phyloP scores from a whole-genome alignment of 495 filamentous ascomycete genomes.

The Neohortaea acidophila region DNA sequence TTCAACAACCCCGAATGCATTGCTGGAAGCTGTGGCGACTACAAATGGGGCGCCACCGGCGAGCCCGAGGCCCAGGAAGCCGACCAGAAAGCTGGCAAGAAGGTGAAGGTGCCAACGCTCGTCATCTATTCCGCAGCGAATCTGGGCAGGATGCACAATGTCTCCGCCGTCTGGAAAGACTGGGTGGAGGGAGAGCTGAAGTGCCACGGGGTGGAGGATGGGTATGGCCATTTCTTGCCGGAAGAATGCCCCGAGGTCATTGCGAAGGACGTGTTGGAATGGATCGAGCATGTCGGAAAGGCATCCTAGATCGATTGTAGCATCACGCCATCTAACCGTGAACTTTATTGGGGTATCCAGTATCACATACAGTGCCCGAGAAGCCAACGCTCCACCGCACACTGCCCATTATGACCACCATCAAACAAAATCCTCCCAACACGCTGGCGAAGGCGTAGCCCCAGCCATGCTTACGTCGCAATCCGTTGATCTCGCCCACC shows the following conservation, averaged over 20 bases:
- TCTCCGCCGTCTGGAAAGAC: constrained; percentile 32
- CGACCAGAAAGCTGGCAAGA: constrained; percentile 32
- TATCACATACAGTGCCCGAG: constrained; percentile 33
- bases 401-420: constrained; percentile 68
- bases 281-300: constrained; percentile 2
- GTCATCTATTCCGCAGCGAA: constrained; percentile 32
- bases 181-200: constrained; percentile 28
- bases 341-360: constrained; percentile 12
- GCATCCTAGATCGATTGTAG: constrained; percentile 4
- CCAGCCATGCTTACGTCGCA: constrained; percentile 55
- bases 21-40: constrained; percentile 31
- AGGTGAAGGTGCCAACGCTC: constrained; percentile 27
- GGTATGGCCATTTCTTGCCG: constrained; percentile 36
- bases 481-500: constrained; percentile 60
- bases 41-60: constrained; percentile 28
- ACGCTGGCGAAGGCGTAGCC: constrained; percentile 59
- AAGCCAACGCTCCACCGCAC: constrained; percentile 62
- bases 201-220: constrained; percentile 26
- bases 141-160: constrained; percentile 32
- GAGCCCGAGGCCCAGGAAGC: constrained; percentile 31
- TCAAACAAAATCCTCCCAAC: constrained; percentile 41
- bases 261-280: constrained; percentile 14
- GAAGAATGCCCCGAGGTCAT: constrained; percentile 34
- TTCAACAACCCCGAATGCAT: constrained; percentile 11
- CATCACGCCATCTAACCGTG: constrained; percentile 2